Evolutionary conservation across 1,284 basidiomycete genomes (phyloP), one percentile per base, ranked within the genome.

Genomic region (Fomes fomentarius): DNA sequence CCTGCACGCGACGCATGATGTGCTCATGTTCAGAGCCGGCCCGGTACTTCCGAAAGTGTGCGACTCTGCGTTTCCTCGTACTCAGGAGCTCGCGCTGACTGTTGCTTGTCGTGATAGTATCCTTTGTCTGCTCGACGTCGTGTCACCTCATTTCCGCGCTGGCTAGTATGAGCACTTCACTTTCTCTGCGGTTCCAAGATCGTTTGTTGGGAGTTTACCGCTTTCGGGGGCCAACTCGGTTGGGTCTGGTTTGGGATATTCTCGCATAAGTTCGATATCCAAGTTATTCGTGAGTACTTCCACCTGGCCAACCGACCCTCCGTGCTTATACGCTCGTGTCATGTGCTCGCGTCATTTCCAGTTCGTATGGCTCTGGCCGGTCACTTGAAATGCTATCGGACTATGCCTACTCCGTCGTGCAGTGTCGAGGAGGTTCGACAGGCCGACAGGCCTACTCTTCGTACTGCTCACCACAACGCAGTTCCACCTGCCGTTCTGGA

Each of bases 401-500:
- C 76, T 97, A 33, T 77, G 80, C 48, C 74, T 87, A 49, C 72
- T 98, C 37, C 76, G 87, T 31, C 79, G 82, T 37, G 82, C 84
- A 1, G 78, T 91, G 4, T 74, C 79, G 0, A 74, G 74, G 9
- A 81, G 87, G 12, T 95, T 87, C 62, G 91, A 90, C 7, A 69
- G 73, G 2, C 67, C 70, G 3, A 80, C 86, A 0, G 75, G 85
- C 4, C 65, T 79, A 8, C 80, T 86, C 62, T 94, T 89, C 68
- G 70, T 83, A 1, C 54, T 94, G 0, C 67, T 97, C 21, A 86
- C 87, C 1, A 81, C 86, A 54, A 83, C 84, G 0, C 94, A 97
- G 69, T 98, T 98, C 68, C 96, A 98, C 70, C 71, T 95, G 11
- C 86, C 88, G 3, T 99, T 94, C 71, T 99, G 94, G 88, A 90